These are phyloP conservation scores for Cryptococcus sp. DNA, from an alignment of 1,284 basidiomycete species.

Conservation along the genomic window DNA sequence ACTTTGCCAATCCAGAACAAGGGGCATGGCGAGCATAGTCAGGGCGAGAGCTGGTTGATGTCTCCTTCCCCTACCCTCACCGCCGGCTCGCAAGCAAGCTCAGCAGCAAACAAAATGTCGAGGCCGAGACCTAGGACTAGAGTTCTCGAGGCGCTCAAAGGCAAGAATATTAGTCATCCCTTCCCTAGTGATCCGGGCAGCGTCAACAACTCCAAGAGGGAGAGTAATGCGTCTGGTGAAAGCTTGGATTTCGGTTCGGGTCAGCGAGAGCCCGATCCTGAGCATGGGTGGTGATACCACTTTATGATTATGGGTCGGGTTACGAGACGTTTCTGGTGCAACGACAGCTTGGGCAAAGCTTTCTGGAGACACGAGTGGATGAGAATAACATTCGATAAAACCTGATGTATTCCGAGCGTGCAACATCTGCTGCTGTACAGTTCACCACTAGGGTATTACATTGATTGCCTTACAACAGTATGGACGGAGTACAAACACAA, in stretches of 20 bases:
- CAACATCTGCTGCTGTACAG: too few species aligned
- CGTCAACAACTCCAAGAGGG: background rate
- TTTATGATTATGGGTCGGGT: background rate
- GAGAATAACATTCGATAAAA: too few species aligned
- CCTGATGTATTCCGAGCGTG: too few species aligned
- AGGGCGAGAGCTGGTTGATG: background rate
- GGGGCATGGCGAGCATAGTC: background rate
- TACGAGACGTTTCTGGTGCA: too few species aligned
- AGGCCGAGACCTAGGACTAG: constrained; percentile 15
- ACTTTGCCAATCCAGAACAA: background rate
- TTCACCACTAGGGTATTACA: too few species aligned
- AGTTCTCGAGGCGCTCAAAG: constrained; percentile 23
- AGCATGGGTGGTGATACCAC: background rate
- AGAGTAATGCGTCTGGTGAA: background rate
- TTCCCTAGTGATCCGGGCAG: constrained; percentile 17
- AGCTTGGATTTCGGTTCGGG: background rate
- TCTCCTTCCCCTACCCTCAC: background rate
- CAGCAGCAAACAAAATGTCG: background rate
- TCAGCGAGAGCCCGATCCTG: too few species aligned
- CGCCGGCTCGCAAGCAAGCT: constrained; percentile 7
- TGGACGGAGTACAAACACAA: too few species aligned
- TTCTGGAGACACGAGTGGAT: too few species aligned
- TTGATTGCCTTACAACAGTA: too few species aligned
- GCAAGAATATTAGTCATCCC: constrained; percentile 25
- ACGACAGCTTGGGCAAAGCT: too few species aligned